Evolutionary conservation across 2,329 filamentous ascomycete species (phyloP), one percentile per base, ranked within the genome.

Genomic region (Lasiodiplodia citricola): DNA sequence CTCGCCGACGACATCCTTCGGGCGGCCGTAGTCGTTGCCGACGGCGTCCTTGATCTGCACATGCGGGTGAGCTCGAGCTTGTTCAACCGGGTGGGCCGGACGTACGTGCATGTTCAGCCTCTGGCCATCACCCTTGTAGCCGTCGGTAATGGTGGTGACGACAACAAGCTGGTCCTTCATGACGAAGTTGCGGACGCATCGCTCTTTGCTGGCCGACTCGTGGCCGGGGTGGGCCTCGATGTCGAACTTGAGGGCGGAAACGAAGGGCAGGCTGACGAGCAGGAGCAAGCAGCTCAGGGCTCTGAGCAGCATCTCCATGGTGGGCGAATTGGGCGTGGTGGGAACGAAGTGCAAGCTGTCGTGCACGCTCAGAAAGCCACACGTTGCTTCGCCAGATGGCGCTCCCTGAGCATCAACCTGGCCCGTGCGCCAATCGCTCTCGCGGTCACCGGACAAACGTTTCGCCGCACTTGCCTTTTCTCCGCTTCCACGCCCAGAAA

Each of bases 151-250:
- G 67, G 94, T 92, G 68, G 95, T 98, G 66, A 99, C 95, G 41
- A 98, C 95, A 52, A 99, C 96, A 73, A 99, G 85, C 72, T 96
- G 97, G 78, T 97, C 94, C 82, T 90, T 92, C 70, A 89, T 87
- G 73, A 97, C 94, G 81, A 97, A 99, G 85, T 99, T 99, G 80
- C 95, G 90, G 81, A 99, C 92, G 84, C 96, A 99, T 84, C 95
- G 88, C 83, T 95, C 92, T 77, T 90, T 88, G 76, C 87, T 89
- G 56, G 81, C 80, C 71, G 85, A 84, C 75, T 91, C 89, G 79
- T 87, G 86, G 70, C 87, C 85, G 65, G 83, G 82, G 72, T 90
- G 87, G 55, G 94, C 93, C 75, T 88, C 83, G 70, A 99, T 88
- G 77, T 99, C 96, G 87, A 99, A 97, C 85, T 97, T 97, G 76